A percentile compares a stretch with the other conserved stretches of the same genome.
Conservation (phyloP, 2,329 filamentous ascomycete genomes). For the Pleurostoma richardsiae region DNA sequence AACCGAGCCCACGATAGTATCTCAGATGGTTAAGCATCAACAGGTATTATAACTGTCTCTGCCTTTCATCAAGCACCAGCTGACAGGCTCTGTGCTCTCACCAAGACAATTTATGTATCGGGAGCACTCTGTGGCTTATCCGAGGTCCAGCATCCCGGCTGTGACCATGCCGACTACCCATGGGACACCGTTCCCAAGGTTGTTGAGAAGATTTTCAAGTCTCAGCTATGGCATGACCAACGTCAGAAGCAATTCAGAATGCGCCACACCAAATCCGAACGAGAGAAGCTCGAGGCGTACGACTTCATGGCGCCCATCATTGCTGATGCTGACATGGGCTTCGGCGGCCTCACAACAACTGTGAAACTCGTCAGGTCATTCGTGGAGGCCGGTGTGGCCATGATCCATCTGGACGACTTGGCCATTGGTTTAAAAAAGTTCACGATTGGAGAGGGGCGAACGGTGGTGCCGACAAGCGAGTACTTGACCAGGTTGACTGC, state of each 20-base stretch:
- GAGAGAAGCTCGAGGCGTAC: constrained; percentile 25
- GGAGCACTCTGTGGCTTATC: constrained; percentile 32
- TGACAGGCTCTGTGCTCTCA: not conserved
- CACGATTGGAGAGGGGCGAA: constrained; percentile 31
- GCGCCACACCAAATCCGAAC: constrained; percentile 19
- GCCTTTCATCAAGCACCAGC: not conserved
- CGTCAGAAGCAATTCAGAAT: constrained; percentile 30
- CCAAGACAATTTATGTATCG: constrained; percentile 30
- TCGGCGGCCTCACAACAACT: constrained; percentile 29
- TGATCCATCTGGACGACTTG: constrained; percentile 36
- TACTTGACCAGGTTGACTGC: constrained; percentile 27
- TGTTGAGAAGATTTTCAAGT: constrained; percentile 31
- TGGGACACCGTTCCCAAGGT: constrained; percentile 35
- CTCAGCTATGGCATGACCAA: constrained; percentile 33
- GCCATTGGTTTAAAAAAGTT: constrained; percentile 38
- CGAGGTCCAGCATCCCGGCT: constrained; percentile 27
- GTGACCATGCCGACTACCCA: constrained; percentile 35
- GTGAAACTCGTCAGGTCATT: constrained; percentile 34
- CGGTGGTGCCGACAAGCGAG: constrained; percentile 31
- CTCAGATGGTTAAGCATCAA: constrained; percentile 29
- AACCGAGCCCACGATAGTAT: constrained; percentile 26
- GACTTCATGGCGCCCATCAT: constrained; percentile 34
- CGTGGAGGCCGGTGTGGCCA: constrained; percentile 34
- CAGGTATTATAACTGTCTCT: constrained; percentile 10
- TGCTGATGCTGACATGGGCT: constrained; percentile 36